Percentiles rank a stretch among this genome's conserved stretches.
Conservation (phyloP, 352 stramenopile species). For the Globisporangium polare region DNA sequence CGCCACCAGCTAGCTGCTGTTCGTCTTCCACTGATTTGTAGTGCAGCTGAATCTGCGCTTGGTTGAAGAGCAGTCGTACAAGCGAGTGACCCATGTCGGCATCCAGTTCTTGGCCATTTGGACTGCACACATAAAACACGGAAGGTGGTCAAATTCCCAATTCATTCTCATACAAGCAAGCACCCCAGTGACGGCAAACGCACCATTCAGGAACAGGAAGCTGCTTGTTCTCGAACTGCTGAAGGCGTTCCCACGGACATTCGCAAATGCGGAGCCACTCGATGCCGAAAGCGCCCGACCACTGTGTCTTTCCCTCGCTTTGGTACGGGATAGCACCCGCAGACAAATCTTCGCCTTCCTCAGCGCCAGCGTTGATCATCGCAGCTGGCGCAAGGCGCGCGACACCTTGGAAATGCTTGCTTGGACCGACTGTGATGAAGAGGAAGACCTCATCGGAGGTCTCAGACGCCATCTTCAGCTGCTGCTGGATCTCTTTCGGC, state of each 20-base stretch:
- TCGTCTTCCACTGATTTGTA: constrained; percentile 86
- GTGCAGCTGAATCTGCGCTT: constrained; percentile 77
- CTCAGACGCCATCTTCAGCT: constrained; percentile 68
- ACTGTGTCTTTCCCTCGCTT: constrained; percentile 38
- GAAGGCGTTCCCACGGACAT: constrained; percentile 79
- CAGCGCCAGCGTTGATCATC: constrained; percentile 29
- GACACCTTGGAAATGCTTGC: constrained; percentile 80
- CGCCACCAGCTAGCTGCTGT: constrained; percentile 58
- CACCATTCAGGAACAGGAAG: constrained; percentile 57
- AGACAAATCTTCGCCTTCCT: constrained; percentile 53
- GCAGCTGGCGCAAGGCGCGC: constrained; percentile 36
- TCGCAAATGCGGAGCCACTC: constrained; percentile 88
- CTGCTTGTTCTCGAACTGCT: constrained; percentile 69
- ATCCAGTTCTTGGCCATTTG: constrained; percentile 68
- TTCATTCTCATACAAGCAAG: constrained; percentile 2
- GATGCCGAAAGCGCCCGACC: constrained; percentile 61
- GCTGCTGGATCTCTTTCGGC: constrained; percentile 40
- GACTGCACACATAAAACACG: constrained; percentile 23
- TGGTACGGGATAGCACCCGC: constrained; percentile 54
- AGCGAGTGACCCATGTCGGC: constrained; percentile 62
- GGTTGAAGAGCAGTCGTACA: constrained; percentile 77
- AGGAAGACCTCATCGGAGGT: constrained; percentile 82
- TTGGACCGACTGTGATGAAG: constrained; percentile 64
- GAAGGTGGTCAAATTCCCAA: neutral
- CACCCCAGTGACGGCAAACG: constrained; percentile 8